Evolutionary conservation across 768 basidiomycete species (phyloP).

Genomic region (Kwoniella sp.): DNA sequence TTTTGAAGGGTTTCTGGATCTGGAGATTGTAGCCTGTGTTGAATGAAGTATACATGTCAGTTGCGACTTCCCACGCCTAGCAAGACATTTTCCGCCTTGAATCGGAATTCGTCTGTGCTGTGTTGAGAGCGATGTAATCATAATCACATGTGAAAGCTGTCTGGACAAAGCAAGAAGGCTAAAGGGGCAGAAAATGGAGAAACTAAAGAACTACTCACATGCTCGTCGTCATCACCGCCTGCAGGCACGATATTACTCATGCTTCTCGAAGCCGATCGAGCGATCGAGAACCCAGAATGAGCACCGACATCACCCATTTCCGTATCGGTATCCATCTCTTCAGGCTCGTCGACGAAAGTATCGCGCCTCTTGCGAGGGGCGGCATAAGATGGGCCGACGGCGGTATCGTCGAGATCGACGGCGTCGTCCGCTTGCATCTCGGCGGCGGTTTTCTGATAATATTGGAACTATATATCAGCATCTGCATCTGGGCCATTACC

Average conservation of each 20-base stretch:
- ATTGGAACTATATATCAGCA: too few species aligned
- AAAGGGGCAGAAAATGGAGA: too few species aligned
- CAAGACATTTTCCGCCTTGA: too few species aligned
- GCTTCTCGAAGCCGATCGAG: conserved; percentile 4
- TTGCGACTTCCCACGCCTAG: too few species aligned
- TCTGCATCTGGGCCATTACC: too few species aligned
- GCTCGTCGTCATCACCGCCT: not conserved
- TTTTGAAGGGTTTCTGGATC: not conserved
- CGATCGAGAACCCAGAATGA: conserved; percentile 12
- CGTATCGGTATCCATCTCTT: not conserved
- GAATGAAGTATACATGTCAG: too few species aligned
- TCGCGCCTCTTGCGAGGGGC: conserved; percentile 1
- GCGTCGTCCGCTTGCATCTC: conserved; percentile 4
- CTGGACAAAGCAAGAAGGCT: too few species aligned
- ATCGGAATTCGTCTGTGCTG: too few species aligned
- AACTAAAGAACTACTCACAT: conserved; percentile 14
- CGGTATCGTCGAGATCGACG: conserved; percentile 11
- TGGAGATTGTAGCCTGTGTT: too few species aligned
- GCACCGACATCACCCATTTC: not conserved
- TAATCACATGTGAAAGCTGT: too few species aligned
- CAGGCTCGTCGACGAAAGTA: conserved; percentile 5
- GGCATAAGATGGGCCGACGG: not conserved
- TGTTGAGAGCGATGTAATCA: too few species aligned
- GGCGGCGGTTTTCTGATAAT: not conserved
- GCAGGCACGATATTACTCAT: not conserved